These are phyloP conservation scores for Colletotrichum chrysophilum DNA, from an alignment of 2,329 filamentous ascomycete genomes.

Conservation along the genomic window DNA sequence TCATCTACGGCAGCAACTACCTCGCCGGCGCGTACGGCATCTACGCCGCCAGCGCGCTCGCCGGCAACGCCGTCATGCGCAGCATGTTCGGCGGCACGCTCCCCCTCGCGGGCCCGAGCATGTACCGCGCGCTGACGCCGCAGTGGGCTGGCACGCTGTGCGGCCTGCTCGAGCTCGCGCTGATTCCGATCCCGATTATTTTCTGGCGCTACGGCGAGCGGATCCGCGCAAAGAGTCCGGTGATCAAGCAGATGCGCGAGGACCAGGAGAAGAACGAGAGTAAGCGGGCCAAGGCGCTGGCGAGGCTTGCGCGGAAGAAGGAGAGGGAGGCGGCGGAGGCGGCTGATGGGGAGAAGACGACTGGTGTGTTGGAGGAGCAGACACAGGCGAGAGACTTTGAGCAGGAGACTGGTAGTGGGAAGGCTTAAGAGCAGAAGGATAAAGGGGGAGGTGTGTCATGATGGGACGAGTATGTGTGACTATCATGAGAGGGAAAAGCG, in stretches of 20 bases:
- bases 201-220: slow-evolving; percentile 70
- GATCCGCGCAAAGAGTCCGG: slow-evolving; percentile 57
- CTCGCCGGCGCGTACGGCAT: slow-evolving; percentile 77
- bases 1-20: slow-evolving; percentile 85
- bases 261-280: slow-evolving; percentile 46
- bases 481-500: not conserved
- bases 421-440: not conserved
- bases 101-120: slow-evolving; percentile 74
- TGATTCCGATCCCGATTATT: slow-evolving; percentile 81
- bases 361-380: not conserved
- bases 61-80: slow-evolving; percentile 78
- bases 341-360: not conserved
- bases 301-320: slow-evolving; percentile 28
- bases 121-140: slow-evolving; percentile 73
- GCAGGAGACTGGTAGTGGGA: not conserved
- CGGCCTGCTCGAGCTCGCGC: slow-evolving; percentile 72
- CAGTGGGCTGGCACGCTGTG: slow-evolving; percentile 83
- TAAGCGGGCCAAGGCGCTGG: slow-evolving; percentile 33
- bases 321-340: slow-evolving; percentile 9
- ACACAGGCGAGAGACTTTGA: not conserved
- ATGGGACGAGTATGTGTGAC: not conserved
- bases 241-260: slow-evolving; percentile 50
- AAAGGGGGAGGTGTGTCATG: not conserved
- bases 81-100: slow-evolving; percentile 78
- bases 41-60: slow-evolving; percentile 81